Conservation (phyloP, 176 grass and related monocot genomes). For the Avena sativa region DNA sequence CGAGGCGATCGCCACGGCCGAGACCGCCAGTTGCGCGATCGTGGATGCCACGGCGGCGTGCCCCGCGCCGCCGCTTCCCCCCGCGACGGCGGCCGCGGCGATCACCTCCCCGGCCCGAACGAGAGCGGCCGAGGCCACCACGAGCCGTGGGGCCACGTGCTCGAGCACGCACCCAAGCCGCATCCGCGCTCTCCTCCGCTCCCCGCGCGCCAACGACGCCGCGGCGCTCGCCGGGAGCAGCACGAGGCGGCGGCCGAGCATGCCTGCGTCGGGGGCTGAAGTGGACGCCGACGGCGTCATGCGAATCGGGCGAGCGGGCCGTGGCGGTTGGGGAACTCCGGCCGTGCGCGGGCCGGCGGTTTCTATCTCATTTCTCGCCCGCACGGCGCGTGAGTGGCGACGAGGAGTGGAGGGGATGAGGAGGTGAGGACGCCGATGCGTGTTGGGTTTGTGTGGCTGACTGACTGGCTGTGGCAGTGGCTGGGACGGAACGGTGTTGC, state of each 20-base stretch:
- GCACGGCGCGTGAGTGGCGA: constrained; percentile 40
- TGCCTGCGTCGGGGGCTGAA: constrained; percentile 53
- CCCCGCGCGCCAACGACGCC: constrained; percentile 24
- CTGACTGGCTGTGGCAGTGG: neutral
- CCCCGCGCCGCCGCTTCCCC: constrained; percentile 48
- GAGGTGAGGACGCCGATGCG: constrained; percentile 31
- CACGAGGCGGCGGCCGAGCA: constrained; percentile 65
- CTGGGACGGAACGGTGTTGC: constrained; percentile 21
- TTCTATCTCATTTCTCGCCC: constrained; percentile 61
- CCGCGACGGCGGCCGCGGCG: constrained; percentile 65
- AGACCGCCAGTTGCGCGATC: constrained; percentile 86
- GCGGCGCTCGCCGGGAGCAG: constrained; percentile 42
- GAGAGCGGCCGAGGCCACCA: constrained; percentile 64
- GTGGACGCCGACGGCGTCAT: constrained; percentile 65
- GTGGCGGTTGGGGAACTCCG: constrained; percentile 17
- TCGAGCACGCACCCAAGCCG: constrained; percentile 68
- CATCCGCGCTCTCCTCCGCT: constrained; percentile 46
- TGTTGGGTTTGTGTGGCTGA: constrained; percentile 55
- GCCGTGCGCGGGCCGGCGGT: constrained; percentile 18
- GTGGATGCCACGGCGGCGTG: constrained; percentile 86
- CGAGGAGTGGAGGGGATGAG: neutral
- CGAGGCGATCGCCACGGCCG: constrained; percentile 95
- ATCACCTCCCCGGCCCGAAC: constrained; percentile 76
- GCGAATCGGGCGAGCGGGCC: neutral
- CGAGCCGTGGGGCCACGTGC: constrained; percentile 63